phyloP scores from a whole-genome alignment of 441 rosid genomes.

The Erodium moschatum region DNA sequence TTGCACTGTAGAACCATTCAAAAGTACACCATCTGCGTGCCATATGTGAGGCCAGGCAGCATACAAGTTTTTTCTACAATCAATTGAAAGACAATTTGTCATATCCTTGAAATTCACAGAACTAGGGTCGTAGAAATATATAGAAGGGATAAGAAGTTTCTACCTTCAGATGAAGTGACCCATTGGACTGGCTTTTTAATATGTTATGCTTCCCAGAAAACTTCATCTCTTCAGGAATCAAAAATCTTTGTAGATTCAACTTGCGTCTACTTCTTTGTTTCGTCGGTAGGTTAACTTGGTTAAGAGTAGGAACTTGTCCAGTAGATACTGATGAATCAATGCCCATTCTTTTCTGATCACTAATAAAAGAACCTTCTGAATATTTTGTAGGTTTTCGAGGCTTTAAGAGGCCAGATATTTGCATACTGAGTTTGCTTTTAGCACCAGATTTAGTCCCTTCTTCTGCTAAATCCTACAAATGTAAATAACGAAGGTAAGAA shows the following conservation, averaged over 20 bases:
- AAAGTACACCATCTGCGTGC: constrained; percentile 76
- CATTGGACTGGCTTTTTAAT: constrained; percentile 27
- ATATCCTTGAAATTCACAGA: background rate
- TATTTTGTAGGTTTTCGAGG: constrained; percentile 37
- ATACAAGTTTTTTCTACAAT: constrained; percentile 57
- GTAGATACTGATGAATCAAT: constrained; percentile 30
- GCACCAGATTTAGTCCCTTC: constrained; percentile 32
- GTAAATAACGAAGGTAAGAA: constrained; percentile 16
- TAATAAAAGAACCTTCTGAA: constrained; percentile 32
- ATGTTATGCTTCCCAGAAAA: constrained; percentile 30
- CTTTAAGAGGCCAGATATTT: constrained; percentile 39
- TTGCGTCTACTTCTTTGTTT: constrained; percentile 60
- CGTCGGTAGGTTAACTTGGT: constrained; percentile 30
- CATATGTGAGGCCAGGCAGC: constrained; percentile 52
- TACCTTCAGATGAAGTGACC: constrained; percentile 39
- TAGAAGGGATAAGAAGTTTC: constrained; percentile 17
- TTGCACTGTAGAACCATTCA: constrained; percentile 98
- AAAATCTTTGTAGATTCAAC: constrained; percentile 39
- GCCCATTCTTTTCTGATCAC: constrained; percentile 35
- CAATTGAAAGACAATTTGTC: constrained; percentile 3
- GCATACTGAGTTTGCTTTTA: constrained; percentile 39
- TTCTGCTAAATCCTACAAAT: constrained; percentile 39
- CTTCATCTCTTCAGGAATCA: constrained; percentile 30
- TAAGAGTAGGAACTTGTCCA: constrained; percentile 36
- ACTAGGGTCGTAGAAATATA: constrained; percentile 7